Evolutionary conservation across 305 asterid genomes (phyloP).

Genomic region (Ajuga reptans): DNA sequence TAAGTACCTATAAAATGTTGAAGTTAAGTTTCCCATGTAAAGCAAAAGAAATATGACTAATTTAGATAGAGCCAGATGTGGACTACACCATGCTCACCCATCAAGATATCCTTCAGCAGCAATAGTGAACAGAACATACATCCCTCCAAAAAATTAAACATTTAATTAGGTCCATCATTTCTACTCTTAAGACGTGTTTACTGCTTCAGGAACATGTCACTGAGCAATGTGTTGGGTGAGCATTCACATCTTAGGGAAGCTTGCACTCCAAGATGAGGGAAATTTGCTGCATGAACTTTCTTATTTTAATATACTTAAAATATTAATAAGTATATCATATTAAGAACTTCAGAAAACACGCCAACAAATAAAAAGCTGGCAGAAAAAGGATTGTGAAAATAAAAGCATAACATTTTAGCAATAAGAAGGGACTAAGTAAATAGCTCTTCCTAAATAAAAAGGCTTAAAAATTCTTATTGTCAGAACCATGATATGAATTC

Average conservation of each 20-base stretch:
- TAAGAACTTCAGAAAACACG: not conserved
- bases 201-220: not conserved
- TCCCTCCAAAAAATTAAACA: not conserved
- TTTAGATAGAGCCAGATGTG: not conserved
- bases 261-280: not conserved
- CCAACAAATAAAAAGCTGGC: too few relatives aligned
- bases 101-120: not conserved
- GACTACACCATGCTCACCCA: not conserved
- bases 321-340: not conserved
- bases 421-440: not conserved
- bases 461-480: not conserved
- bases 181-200: not conserved
- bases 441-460: not conserved
- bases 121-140: not conserved
- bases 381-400: not conserved
- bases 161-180: not conserved
- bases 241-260: not conserved
- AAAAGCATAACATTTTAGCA: not conserved
- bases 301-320: not conserved
- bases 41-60: not conserved
- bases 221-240: not conserved
- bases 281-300: not conserved
- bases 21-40: not conserved
- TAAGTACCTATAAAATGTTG: conserved; percentile 45
- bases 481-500: not conserved